Conservation (phyloP, 768 basidiomycete species). For the Amanita brunnescens region DNA sequence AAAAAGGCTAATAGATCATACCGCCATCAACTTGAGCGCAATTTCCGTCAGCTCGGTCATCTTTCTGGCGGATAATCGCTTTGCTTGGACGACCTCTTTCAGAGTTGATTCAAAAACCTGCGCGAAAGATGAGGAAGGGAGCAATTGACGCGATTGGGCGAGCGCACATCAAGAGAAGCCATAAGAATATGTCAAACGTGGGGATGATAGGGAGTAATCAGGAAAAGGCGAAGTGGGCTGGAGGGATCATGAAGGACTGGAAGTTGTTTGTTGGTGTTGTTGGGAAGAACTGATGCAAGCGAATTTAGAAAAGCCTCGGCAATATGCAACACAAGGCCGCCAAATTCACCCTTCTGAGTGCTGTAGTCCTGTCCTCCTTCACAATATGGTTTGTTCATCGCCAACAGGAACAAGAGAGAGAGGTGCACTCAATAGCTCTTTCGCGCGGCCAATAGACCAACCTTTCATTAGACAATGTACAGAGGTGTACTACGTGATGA, state of each 20-base stretch:
- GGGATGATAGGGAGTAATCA: not conserved
- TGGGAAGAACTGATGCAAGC: not conserved
- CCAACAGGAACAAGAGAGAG: constrained; percentile 74
- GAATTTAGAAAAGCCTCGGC: too few species aligned
- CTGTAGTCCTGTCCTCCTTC: constrained; percentile 52
- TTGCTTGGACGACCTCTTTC: constrained; percentile 75
- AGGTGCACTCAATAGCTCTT: constrained; percentile 34
- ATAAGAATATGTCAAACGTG: constrained; percentile 18
- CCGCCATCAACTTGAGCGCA: constrained; percentile 71
- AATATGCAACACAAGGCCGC: constrained; percentile 57
- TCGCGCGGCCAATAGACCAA: constrained; percentile 6
- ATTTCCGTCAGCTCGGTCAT: constrained; percentile 71
- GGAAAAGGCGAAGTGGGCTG: not conserved
- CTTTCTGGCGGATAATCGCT: constrained; percentile 81
- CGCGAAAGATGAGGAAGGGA: constrained; percentile 7
- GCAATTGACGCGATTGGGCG: constrained; percentile 4
- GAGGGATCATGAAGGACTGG: constrained; percentile 3
- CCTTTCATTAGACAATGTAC: constrained; percentile 67
- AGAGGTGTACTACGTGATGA: constrained; percentile 87
- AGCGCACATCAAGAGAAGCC: constrained; percentile 33
- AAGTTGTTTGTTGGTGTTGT: constrained; percentile 10
- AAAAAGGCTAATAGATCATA: constrained; percentile 23
- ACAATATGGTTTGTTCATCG: constrained; percentile 89
- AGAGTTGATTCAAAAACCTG: constrained; percentile 78
- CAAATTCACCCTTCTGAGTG: constrained; percentile 63